Percentiles rank a stretch among this genome's conserved stretches.
phyloP scores from a whole-genome alignment of 768 basidiomycete species.

The Calocera cornea region DNA sequence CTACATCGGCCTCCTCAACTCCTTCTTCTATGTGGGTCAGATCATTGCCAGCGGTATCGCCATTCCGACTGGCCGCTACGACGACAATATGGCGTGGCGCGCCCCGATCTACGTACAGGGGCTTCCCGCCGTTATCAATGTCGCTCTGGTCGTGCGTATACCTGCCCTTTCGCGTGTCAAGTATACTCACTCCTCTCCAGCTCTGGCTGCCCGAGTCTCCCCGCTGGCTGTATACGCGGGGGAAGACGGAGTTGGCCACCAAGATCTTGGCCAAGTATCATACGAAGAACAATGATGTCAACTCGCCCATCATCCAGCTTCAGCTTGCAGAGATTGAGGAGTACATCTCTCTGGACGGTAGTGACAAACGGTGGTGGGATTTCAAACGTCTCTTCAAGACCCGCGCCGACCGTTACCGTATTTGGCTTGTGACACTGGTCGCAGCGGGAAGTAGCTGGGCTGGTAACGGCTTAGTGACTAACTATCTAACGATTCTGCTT shows the following conservation, averaged over 20 bases:
- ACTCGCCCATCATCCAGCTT: constrained; percentile 39
- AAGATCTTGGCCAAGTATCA: constrained; percentile 37
- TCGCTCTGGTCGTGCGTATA: constrained; percentile 29
- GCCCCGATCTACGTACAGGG: constrained; percentile 39
- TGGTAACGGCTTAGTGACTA: constrained; percentile 17
- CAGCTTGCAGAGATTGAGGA: constrained; percentile 44
- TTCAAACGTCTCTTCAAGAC: constrained; percentile 39
- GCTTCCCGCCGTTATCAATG: constrained; percentile 36
- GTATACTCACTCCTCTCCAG: not conserved
- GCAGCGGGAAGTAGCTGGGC: not conserved
- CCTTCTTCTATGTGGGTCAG: constrained; percentile 42
- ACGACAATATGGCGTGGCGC: constrained; percentile 35
- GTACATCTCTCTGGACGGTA: constrained; percentile 33
- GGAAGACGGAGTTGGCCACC: constrained; percentile 32
- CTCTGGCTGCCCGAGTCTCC: constrained; percentile 18
- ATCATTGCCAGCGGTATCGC: constrained; percentile 46
- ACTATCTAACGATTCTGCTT: constrained; percentile 19
- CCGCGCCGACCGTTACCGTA: constrained; percentile 34
- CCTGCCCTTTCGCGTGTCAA: not conserved
- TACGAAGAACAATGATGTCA: constrained; percentile 32
- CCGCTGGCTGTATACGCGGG: constrained; percentile 40
- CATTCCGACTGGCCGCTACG: constrained; percentile 35
- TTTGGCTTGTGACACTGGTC: constrained; percentile 36
- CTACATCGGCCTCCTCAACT: constrained; percentile 40
- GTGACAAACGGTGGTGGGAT: constrained; percentile 37